A percentile compares a stretch with the other conserved stretches of the same genome.
Evolutionary conservation across 768 basidiomycete genomes (phyloP).

Genomic region (Hygrocybe punicea): DNA sequence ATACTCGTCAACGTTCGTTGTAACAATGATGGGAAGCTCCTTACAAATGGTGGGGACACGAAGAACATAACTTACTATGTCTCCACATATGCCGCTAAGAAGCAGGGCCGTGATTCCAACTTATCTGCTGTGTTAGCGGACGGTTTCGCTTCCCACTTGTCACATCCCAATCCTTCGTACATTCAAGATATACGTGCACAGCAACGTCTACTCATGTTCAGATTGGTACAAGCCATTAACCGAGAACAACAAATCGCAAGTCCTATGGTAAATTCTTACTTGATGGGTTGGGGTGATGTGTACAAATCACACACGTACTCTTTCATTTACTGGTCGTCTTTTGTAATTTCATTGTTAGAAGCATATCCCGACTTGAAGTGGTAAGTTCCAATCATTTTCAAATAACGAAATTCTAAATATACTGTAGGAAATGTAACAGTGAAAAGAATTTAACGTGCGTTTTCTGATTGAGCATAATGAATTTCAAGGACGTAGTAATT

Average conservation of each 20-base stretch:
- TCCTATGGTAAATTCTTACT: conserved; percentile 39
- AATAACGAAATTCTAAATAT: too few species aligned
- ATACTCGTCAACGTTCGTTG: conserved; percentile 25
- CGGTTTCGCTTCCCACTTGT: conserved; percentile 28
- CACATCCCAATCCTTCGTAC: too few species aligned
- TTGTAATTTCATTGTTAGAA: conserved; percentile 16
- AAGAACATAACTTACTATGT: conserved; percentile 34
- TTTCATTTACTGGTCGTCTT: conserved; percentile 33
- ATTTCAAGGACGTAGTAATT: too few species aligned
- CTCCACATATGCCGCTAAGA: conserved; percentile 35
- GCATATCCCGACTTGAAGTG: neutral
- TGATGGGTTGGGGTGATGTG: conserved; percentile 45
- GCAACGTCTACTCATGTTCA: conserved; percentile 32
- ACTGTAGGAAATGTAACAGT: too few species aligned
- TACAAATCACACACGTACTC: conserved; percentile 37
- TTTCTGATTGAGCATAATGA: too few species aligned
- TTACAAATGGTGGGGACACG: conserved; percentile 36
- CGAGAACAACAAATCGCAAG: conserved; percentile 36
- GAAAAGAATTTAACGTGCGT: too few species aligned
- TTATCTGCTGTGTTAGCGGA: conserved; percentile 34
- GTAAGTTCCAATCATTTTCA: neutral
- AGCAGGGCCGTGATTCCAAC: conserved; percentile 35
- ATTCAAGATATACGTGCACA: too few species aligned
- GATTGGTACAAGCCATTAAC: conserved; percentile 32
- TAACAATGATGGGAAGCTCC: conserved; percentile 44